A percentile compares a stretch with the other conserved stretches of the same genome.
These are phyloP conservation scores for Microstegium vimineum DNA, from an alignment of 176 grass and related monocot species.

Conservation along the genomic window DNA sequence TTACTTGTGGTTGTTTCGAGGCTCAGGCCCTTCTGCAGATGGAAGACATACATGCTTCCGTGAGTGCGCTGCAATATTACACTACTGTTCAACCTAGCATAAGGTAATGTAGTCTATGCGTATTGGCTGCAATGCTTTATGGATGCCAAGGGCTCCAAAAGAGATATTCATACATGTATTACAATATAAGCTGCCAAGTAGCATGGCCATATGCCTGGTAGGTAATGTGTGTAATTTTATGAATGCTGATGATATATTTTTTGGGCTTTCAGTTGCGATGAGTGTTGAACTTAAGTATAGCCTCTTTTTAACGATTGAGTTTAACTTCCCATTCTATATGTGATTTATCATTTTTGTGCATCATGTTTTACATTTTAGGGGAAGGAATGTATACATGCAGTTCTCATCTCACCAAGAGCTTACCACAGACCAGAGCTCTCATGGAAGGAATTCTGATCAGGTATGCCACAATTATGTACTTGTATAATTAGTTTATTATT, in stretches of 20 bases:
- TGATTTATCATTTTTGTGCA: conserved; percentile 12
- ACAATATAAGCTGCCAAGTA: background rate
- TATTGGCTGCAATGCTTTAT: conserved; percentile 10
- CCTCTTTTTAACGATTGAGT: background rate
- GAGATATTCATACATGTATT: background rate
- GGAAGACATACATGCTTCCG: conserved; percentile 77
- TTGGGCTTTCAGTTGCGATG: background rate
- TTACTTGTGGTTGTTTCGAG: background rate
- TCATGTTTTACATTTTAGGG: conserved; percentile 54
- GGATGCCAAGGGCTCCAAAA: background rate
- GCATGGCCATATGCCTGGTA: background rate
- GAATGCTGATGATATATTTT: background rate
- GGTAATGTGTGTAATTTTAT: background rate
- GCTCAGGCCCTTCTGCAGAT: conserved; percentile 84
- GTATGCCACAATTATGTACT: conserved; percentile 36
- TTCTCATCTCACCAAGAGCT: conserved; percentile 98
- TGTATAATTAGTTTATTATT: background rate
- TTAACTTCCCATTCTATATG: background rate
- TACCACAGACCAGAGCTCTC: conserved; percentile 91
- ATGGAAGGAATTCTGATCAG: conserved; percentile 91
- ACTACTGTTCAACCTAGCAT: conserved; percentile 77
- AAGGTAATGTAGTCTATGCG: conserved; percentile 42
- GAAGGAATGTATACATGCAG: conserved; percentile 96
- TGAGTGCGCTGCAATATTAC: conserved; percentile 85
- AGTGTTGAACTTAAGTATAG: background rate